phyloP scores from a whole-genome alignment of 208 protist species.

The Polymyxa betae region DNA sequence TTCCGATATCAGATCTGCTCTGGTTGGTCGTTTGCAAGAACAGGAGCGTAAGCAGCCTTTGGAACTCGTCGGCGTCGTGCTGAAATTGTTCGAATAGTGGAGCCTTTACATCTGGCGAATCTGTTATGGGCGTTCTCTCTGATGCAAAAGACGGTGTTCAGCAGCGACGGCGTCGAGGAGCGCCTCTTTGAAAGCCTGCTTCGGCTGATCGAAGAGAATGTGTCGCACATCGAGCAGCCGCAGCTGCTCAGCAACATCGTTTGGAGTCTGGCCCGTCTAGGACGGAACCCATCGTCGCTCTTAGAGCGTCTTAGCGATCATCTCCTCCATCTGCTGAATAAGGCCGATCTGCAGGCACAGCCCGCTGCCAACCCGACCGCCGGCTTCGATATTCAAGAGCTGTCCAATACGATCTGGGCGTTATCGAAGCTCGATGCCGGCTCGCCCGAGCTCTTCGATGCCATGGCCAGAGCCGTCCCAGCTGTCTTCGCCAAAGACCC shows the following conservation, averaged over 20 bases:
- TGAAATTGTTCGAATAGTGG: not conserved
- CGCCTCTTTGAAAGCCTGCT: not conserved
- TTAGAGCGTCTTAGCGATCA: not conserved
- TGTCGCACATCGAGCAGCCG: not conserved
- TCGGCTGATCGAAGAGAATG: not conserved
- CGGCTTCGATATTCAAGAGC: slow-evolving; percentile 8
- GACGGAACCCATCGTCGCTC: not conserved
- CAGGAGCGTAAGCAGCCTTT: not conserved
- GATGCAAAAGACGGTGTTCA: not conserved
- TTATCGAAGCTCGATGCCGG: not conserved
- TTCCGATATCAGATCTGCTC: not conserved
- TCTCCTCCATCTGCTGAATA: not conserved
- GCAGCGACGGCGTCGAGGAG: not conserved
- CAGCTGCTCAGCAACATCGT: slow-evolving; percentile 15
- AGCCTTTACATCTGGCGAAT: not conserved
- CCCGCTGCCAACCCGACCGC: not conserved
- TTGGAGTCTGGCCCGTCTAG: not conserved
- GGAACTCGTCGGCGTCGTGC: not conserved
- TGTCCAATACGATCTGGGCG: slow-evolving; percentile 12
- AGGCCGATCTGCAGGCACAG: not conserved
- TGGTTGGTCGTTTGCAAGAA: not conserved
- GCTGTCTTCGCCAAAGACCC: not conserved
- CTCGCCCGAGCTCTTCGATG: not conserved
- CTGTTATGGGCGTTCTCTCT: slow-evolving; percentile 41
- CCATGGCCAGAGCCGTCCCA: not conserved